Evolutionary conservation across 2,329 filamentous ascomycete genomes (phyloP), one percentile per base, ranked within the genome.

Genomic region (Exophiala lecanii-corni): DNA sequence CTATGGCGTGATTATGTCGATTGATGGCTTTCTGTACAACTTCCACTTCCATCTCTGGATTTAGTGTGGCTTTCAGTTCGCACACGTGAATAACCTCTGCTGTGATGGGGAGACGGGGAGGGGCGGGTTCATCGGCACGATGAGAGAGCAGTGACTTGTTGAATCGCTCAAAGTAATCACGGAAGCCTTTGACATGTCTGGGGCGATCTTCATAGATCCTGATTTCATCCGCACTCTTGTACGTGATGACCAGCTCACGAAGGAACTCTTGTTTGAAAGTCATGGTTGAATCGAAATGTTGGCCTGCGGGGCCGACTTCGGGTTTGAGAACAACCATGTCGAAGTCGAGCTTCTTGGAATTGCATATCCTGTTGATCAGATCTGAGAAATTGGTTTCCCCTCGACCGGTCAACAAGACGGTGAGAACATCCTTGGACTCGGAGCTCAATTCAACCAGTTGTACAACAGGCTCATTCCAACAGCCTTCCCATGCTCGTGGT

Each of bases 391-490:
- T 80, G 9, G 72, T 70, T 65, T 96, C 89, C 23, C 81, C 79
- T 30, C 92, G 80, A 18, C 92, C 92, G 1, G 92, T 98, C 50
- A 98, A 73, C 9, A 97, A 76, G 32, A 98, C 82, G 38, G 80
- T 87, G 26, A 97, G 70, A 1, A 86, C 85, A 60, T 94, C 88
- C 51, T 87, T 84, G 60, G 96, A 87, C 59, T 84, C 69, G 72
- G 86, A 86, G 62, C 84, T 89, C 43, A 96, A 71, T 57, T 77
- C 74, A 30, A 94, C 88, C 20, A 97, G 76, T 56, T 89, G 78
- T 41, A 75, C 79, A 54, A 98, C 82, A 56, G 84, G 81, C 61
- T 97, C 91, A 59, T 97, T 97, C 92, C 92, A 98, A 85, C 87
- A 96, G 25, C 89, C 89, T 44, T 85, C 72, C 91, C 91, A 98